phyloP scores from a whole-genome alignment of 805 yeast genomes.

The Candida sithepensis region DNA sequence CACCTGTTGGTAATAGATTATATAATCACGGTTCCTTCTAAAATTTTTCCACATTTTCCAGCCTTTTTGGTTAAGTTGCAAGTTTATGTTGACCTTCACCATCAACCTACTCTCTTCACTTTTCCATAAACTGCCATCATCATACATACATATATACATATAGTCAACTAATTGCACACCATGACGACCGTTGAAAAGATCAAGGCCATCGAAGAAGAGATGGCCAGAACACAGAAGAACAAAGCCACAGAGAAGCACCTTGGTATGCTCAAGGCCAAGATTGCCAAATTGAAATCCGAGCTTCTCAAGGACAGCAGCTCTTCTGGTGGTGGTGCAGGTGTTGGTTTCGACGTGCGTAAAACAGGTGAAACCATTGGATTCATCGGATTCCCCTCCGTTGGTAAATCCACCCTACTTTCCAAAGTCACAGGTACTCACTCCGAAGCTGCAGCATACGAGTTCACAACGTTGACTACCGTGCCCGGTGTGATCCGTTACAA shows the following conservation, averaged over 20 bases:
- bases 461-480: slow-evolving; percentile 95
- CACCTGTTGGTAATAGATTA: background rate
- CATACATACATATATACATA: background rate
- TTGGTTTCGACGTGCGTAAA: slow-evolving; percentile 97
- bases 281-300: slow-evolving; percentile 93
- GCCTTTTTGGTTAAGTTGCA: background rate
- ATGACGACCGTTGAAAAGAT: slow-evolving; percentile 75
- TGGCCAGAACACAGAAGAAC: slow-evolving; percentile 97
- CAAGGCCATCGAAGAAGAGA: slow-evolving; percentile 91
- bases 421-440: slow-evolving; percentile 94
- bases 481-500: slow-evolving; percentile 95
- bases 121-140: too few species aligned
- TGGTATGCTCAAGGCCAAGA: slow-evolving; percentile 95
- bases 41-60: background rate
- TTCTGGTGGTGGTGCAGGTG: slow-evolving; percentile 88
- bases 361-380: slow-evolving; percentile 97
- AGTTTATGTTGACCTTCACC: too few species aligned
- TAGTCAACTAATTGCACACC: slow-evolving; percentile 6
- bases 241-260: slow-evolving; percentile 96
- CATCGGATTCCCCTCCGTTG: slow-evolving; percentile 97
- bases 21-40: background rate
- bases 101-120: too few species aligned
- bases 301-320: slow-evolving; percentile 67
- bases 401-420: slow-evolving; percentile 79
- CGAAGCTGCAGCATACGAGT: slow-evolving; percentile 97